Percentiles rank a stretch among this genome's conserved stretches.
These are phyloP conservation scores for Globisporangium ultimum DNA, from an alignment of 352 stramenopile species.

Conservation along the genomic window DNA sequence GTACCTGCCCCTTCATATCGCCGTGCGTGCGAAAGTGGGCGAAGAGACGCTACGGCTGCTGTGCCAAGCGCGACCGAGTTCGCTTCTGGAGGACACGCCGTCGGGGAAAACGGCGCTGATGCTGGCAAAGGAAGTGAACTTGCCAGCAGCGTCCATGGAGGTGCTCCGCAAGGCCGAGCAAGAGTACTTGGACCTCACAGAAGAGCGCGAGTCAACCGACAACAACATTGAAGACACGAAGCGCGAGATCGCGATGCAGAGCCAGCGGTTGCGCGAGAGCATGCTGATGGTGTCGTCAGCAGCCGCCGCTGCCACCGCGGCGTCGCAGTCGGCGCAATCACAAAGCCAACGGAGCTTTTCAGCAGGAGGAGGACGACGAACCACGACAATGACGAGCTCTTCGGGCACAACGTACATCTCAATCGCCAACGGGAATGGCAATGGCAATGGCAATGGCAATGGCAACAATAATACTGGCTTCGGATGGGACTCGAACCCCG, in stretches of 20 bases:
- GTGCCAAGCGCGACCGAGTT: slow-evolving; percentile 63
- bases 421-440: slow-evolving; percentile 6
- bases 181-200: slow-evolving; percentile 60
- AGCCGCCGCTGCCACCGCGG: slow-evolving; percentile 18
- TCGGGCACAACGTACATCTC: slow-evolving; percentile 16
- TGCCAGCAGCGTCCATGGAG: slow-evolving; percentile 42
- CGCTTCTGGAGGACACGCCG: slow-evolving; percentile 64
- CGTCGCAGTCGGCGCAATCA: slow-evolving; percentile 6
- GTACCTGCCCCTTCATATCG: slow-evolving; percentile 82
- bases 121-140: slow-evolving; percentile 53
- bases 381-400: slow-evolving; percentile 14
- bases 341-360: slow-evolving; percentile 5
- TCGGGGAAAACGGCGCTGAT: slow-evolving; percentile 67
- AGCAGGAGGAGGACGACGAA: neutral
- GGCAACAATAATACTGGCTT: neutral
- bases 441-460: neutral
- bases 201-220: slow-evolving; percentile 55
- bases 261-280: slow-evolving; percentile 68
- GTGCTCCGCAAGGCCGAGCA: slow-evolving; percentile 70
- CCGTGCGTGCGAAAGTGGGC: slow-evolving; percentile 53
- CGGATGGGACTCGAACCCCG: neutral
- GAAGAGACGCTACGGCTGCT: slow-evolving; percentile 54
- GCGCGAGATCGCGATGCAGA: slow-evolving; percentile 73
- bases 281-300: slow-evolving; percentile 33
- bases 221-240: slow-evolving; percentile 73